Evolutionary conservation across 2,329 filamentous ascomycete genomes (phyloP), one percentile per base, ranked within the genome.

Genomic region (Escovopsis sp.): DNA sequence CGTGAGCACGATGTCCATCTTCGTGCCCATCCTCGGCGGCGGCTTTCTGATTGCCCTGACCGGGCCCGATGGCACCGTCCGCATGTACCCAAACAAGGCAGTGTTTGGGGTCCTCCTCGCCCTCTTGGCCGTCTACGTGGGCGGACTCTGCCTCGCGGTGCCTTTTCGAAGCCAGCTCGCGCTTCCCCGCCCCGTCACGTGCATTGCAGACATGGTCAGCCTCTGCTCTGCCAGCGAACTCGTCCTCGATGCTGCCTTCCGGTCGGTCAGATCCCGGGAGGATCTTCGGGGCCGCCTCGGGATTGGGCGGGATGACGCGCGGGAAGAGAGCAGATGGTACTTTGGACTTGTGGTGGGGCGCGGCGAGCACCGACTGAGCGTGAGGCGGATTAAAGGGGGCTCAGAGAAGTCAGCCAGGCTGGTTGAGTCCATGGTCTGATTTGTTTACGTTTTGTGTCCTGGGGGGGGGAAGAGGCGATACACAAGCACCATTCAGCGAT

Each of bases 1-100:
- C 26, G 61, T 80, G 48, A 70, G 76, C 0, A 59, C 75, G 1
- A 53, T 80, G 36, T 77, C 78, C 49, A 61, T 76, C 39, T 65
- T 77, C 43, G 63, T 87, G 19, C 82, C 83, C 2, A 64, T 83
- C 43, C 67, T 88, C 6, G 73, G 70, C 0, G 81, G 82, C 30
- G 82, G 81, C 8, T 60, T 82, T 38, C 85, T 88, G 65, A 80
- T 84, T 72, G 80, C 81, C 2, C 70, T 85, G 41, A 84, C 80
- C 39, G 69, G 72, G 38, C 51, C 56, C 4, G 56, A 59, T 4
- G 63, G 64, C 12, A 55, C 66, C 19, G 72, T 81, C 23, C 69
- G 69, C 47, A 82, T 94, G 63, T 79, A 79, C 44, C 77, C 86
- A 9, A 78, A 84, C 52, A 70, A 86, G 50, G 70, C 83, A 1